Conservation (phyloP, 108 stramenopile species). For the Cyclotella choctawhatcheeana region DNA sequence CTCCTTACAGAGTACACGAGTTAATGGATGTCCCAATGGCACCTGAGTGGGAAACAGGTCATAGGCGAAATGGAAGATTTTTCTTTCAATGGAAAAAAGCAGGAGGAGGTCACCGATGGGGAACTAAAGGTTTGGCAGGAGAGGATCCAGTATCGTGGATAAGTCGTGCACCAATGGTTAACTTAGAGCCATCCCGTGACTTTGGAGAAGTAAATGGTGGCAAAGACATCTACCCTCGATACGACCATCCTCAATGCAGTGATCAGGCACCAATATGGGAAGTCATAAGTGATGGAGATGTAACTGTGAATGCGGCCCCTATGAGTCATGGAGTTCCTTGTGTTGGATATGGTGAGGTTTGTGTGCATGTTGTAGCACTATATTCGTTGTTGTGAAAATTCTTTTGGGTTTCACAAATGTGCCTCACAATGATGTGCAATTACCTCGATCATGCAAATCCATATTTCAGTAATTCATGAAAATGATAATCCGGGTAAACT, state of each 20-base stretch:
- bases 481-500: constrained; percentile 80
- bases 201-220: constrained; percentile 50
- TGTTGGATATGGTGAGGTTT: constrained; percentile 95
- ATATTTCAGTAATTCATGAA: constrained; percentile 90
- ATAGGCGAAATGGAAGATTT: constrained; percentile 54
- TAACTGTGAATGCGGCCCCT: constrained; percentile 86
- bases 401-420: too few relatives aligned
- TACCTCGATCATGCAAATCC: too few relatives aligned
- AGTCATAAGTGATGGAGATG: constrained; percentile 82
- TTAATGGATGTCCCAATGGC: constrained; percentile 92
- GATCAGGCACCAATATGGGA: constrained; percentile 89
- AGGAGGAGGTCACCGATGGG: constrained; percentile 45
- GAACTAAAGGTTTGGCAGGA: constrained; percentile 61
- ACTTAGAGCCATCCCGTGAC: constrained; percentile 53
- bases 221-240: constrained; percentile 76
- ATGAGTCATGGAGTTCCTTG: constrained; percentile 96
- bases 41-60: constrained; percentile 79
- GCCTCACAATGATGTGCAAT: too few relatives aligned
- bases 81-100: constrained; percentile 52
- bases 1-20: constrained; percentile 94
- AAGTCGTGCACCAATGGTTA: constrained; percentile 63
- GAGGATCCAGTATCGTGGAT: constrained; percentile 80
- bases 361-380: too few relatives aligned
- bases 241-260: constrained; percentile 68
- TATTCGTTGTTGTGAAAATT: too few relatives aligned